Base-by-base conservation (phyloP, 495 filamentous ascomycete species). In the Lepraria neglecta region DNA sequence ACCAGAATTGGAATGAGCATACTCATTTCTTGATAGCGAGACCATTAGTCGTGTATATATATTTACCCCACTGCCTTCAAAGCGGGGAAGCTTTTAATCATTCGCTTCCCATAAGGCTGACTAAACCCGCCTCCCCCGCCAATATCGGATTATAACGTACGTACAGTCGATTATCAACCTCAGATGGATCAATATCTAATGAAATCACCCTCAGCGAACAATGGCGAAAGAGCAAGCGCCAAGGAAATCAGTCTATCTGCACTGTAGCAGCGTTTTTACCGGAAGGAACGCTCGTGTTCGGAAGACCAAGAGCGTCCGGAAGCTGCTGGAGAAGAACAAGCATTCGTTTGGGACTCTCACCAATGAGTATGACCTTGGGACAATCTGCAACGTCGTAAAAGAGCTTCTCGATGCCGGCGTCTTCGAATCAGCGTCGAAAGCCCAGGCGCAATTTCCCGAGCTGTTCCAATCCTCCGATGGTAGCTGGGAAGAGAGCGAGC, bases 211-310 rank as follows among this genome's bases (percentile, higher is more conserved):
- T n/a, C 50, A 58, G 15, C 6, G 11, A 60, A 21, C 19, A 58
- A 57, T 28, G n/a, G 28, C 40, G 14, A 50, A 17, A 14, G 58
- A n/a, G 33, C 47, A 53, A 40, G 30, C 44, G 17, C 19, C 15
- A 58, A 50, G 46, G 59, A 65, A 63, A 44, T 42, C 64, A 30
- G 67, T 73, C 30, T 74, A 70, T 43, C 67, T 75, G 43, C 67
- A 67, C 33, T 72, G 65, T 60, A 64, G 70, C 52, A 67, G 67
- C 52, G 69, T 71, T 53, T 74, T 75, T 59, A 64, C 60, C 30
- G 73, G 70, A 46, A 40, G 63, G 42, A 64, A 70, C 46, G 68
- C 68, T 35, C 65, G 65, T 10, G 66, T 74, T 51, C 66, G 69
- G 43, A 68, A 69, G 65, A 42, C 56, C 14, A 74, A 75, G 62